These are phyloP conservation scores for Agastache rugosa DNA, from an alignment of 257 asterid species.

Conservation along the genomic window DNA sequence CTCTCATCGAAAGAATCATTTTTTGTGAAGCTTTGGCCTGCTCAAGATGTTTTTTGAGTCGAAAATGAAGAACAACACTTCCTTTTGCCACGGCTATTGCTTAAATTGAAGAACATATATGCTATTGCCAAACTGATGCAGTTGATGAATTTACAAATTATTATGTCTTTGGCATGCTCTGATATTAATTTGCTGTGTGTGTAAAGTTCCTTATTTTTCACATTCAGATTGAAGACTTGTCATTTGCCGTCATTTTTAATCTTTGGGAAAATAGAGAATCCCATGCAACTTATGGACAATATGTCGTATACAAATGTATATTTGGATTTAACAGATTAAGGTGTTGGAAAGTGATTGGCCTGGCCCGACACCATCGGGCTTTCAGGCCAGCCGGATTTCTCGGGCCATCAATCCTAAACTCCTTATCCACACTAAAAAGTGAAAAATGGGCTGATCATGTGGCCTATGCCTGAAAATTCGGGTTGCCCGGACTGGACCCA, in stretches of 20 bases:
- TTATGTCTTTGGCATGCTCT: not conserved
- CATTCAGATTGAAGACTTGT: too few relatives aligned
- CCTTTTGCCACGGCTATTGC: constrained; percentile 4
- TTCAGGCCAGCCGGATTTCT: not conserved
- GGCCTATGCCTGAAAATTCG: too few relatives aligned
- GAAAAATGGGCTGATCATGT: too few relatives aligned
- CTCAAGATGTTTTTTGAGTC: not conserved
- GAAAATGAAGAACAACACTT: constrained; percentile 11
- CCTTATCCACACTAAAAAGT: too few relatives aligned
- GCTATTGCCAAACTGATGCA: too few relatives aligned
- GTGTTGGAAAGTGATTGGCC: not conserved
- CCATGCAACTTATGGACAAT: not conserved
- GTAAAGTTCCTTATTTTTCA: not conserved
- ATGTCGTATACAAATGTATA: not conserved
- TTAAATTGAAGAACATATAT: not conserved
- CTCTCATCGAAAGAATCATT: not conserved
- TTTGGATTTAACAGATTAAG: not conserved
- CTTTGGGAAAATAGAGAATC: not conserved
- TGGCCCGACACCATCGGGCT: not conserved
- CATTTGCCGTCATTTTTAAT: not conserved
- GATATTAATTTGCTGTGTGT: constrained; percentile 4
- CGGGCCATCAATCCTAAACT: too few relatives aligned
- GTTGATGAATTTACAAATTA: not conserved
- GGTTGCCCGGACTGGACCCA: too few relatives aligned
- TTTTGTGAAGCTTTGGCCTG: constrained; percentile 35